Conservation (phyloP, 2,329 filamentous ascomycete species). For the Alternaria hordeiaustralica region DNA sequence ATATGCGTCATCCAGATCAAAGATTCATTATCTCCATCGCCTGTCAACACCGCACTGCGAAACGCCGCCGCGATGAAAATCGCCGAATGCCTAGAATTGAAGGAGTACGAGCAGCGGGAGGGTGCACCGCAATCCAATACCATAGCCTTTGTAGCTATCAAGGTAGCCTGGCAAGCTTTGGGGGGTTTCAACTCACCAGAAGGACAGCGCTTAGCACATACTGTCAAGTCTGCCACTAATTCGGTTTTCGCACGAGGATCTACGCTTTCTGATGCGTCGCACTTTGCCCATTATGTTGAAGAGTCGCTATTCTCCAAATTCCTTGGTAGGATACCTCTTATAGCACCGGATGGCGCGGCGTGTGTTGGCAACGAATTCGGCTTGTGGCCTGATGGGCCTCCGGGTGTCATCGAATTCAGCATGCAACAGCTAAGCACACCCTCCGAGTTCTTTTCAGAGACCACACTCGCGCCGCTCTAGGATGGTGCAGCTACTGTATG, state of each 20-base stretch:
- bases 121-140: conserved; percentile 27
- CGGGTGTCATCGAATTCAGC: background rate
- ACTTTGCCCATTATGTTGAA: background rate
- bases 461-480: background rate
- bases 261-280: background rate
- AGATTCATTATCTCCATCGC: conserved; percentile 23
- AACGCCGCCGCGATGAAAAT: conserved; percentile 29
- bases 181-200: conserved; percentile 31
- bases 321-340: background rate
- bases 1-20: conserved; percentile 31
- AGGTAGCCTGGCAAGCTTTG: conserved; percentile 34
- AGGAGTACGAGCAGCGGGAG: conserved; percentile 16
- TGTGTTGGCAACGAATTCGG: background rate
- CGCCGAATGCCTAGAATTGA: conserved; percentile 27
- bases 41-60: conserved; percentile 16
- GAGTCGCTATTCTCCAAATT: background rate
- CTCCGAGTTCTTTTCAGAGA: background rate
- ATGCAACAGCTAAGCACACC: background rate
- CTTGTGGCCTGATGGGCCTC: background rate
- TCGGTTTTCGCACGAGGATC: conserved; percentile 11
- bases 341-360: background rate
- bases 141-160: conserved; percentile 32
- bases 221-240: conserved; percentile 16
- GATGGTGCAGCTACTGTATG: background rate
- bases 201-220: conserved; percentile 24